These are phyloP conservation scores for Pythium sp. DNA, from an alignment of 352 stramenopile genomes.

Conservation along the genomic window DNA sequence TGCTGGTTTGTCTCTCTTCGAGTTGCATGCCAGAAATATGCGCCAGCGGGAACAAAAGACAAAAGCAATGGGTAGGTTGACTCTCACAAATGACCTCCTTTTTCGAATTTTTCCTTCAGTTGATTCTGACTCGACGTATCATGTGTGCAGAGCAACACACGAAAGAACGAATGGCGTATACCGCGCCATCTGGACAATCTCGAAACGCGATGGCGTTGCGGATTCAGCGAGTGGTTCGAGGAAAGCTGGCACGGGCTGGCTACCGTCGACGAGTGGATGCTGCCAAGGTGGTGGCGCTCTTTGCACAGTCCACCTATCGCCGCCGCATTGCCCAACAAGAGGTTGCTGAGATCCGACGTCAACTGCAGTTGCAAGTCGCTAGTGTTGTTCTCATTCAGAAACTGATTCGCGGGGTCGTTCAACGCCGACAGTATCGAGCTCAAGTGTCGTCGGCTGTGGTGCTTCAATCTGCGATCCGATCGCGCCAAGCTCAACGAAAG, in stretches of 20 bases:
- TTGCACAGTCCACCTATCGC: conserved; percentile 35
- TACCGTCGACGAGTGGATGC: conserved; percentile 28
- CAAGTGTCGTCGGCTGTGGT: conserved; percentile 29
- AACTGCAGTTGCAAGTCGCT: conserved; percentile 21
- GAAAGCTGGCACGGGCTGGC: conserved; percentile 28
- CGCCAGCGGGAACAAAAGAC: conserved; percentile 16
- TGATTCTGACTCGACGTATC: background rate
- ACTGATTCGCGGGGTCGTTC: conserved; percentile 29
- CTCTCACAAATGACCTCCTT: background rate
- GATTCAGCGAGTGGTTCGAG: conserved; percentile 43
- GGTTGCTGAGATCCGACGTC: conserved; percentile 22
- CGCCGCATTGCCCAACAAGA: conserved; percentile 31
- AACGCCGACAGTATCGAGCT: conserved; percentile 31
- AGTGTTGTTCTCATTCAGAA: conserved; percentile 41
- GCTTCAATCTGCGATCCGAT: conserved; percentile 39
- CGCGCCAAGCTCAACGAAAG: conserved; percentile 22
- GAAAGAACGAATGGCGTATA: conserved; percentile 16
- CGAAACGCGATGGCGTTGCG: conserved; percentile 43
- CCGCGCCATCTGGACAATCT: conserved; percentile 13
- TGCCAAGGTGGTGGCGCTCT: conserved; percentile 29
- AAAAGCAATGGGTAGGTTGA: conserved; percentile 12
- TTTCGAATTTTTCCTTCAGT: too few relatives aligned
- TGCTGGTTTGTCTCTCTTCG: conserved; percentile 17
- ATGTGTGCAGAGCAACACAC: conserved; percentile 18
- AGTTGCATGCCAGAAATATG: conserved; percentile 19